Conservation (phyloP, 305 asterid species). For the Fraxinus sp. region DNA sequence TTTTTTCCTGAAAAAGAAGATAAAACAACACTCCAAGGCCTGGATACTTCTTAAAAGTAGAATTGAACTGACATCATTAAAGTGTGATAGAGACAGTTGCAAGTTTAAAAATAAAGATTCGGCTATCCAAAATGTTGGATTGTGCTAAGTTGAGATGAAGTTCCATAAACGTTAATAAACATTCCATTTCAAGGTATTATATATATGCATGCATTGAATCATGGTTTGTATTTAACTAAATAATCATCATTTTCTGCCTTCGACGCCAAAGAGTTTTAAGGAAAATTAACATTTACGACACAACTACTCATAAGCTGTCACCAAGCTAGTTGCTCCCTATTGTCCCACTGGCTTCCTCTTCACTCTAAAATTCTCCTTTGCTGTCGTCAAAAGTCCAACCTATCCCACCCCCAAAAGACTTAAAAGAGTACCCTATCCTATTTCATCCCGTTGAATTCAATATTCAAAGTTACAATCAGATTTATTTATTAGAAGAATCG, state of each 20-base stretch:
- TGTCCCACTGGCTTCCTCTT: background rate
- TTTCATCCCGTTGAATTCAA: background rate
- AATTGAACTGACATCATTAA: background rate
- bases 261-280: background rate
- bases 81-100: background rate
- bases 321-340: background rate
- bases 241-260: background rate
- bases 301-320: background rate
- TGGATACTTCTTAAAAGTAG: background rate
- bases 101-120: background rate
- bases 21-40: background rate
- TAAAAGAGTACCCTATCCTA: background rate
- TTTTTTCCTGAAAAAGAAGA: background rate
- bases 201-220: background rate
- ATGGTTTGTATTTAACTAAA: background rate
- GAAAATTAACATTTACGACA: background rate
- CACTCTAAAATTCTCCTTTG: background rate
- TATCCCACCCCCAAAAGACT: background rate
- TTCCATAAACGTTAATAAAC: background rate
- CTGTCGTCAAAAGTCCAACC: background rate
- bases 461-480: background rate
- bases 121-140: background rate
- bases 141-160: background rate
- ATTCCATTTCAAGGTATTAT: background rate
- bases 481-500: background rate